A percentile compares a stretch with the other conserved stretches of the same genome.
These are phyloP conservation scores for Globisporangium rhizosaccharum DNA, from an alignment of 352 stramenopile species.

Conservation along the genomic window DNA sequence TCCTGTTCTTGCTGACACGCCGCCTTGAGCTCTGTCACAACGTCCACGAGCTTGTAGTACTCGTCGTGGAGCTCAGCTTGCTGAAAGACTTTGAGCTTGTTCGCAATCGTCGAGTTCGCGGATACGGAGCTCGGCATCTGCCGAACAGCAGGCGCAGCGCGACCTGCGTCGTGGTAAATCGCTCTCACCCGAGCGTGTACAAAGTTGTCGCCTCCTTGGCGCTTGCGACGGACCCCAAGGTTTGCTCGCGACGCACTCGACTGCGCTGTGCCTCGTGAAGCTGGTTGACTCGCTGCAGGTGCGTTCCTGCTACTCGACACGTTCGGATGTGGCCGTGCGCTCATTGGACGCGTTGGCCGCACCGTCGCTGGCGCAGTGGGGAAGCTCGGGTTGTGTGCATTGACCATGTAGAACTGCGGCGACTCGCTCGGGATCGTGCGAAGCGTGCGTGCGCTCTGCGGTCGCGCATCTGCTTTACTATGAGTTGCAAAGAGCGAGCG, in stretches of 20 bases:
- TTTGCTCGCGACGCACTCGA: background rate
- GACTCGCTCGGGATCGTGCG: conserved; percentile 40
- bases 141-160: conserved; percentile 12
- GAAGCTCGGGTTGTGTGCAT: conserved; percentile 30
- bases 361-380: conserved; percentile 3
- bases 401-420: conserved; percentile 51
- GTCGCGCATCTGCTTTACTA: conserved; percentile 34
- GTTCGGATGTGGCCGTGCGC: conserved; percentile 29
- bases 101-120: conserved; percentile 23
- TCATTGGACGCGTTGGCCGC: conserved; percentile 27
- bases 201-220: conserved; percentile 20
- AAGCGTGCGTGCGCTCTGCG: conserved; percentile 29
- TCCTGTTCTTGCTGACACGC: conserved; percentile 45
- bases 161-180: conserved; percentile 41
- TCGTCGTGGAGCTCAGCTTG: conserved; percentile 58
- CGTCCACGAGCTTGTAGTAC: conserved; percentile 50
- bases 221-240: conserved; percentile 27
- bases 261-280: background rate
- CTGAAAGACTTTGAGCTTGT: conserved; percentile 38
- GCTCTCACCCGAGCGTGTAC: conserved; percentile 42
- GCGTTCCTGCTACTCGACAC: conserved; percentile 5
- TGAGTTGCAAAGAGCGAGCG: background rate
- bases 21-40: conserved; percentile 43
- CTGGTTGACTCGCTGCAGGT: conserved; percentile 1
- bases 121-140: conserved; percentile 19